Evolutionary conservation across 2,329 filamentous ascomycete species (phyloP).

Genomic region (Chaetomium sp.): DNA sequence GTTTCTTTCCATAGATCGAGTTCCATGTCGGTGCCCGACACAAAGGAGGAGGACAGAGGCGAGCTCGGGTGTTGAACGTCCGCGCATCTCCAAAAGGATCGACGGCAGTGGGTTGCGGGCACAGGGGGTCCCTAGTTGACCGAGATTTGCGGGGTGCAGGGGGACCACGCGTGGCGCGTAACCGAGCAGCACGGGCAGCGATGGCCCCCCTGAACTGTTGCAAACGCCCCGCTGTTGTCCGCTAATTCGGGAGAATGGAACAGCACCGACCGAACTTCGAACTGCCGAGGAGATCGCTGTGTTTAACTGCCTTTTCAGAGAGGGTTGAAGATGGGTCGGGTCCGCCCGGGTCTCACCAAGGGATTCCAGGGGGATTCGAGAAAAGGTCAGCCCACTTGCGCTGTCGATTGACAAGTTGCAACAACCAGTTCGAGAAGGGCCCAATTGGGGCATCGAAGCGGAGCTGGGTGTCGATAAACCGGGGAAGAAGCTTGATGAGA

Average conservation of each 20-base stretch:
- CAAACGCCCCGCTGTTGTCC: neutral
- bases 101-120: neutral
- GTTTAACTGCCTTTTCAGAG: no score
- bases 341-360: no score
- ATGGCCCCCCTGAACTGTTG: neutral
- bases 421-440: no score
- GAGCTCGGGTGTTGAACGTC: conserved; percentile 1
- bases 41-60: neutral
- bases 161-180: conserved; percentile 2
- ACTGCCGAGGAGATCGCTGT: neutral
- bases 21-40: no score
- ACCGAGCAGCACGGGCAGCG: conserved; percentile 8
- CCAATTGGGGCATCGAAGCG: neutral
- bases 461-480: neutral
- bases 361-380: no score
- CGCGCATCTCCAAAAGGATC: neutral
- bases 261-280: neutral
- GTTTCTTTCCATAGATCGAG: no score
- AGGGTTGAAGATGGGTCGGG: no score
- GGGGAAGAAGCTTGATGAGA: conserved; percentile 1
- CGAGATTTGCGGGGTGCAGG: conserved; percentile 20
- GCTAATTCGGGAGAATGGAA: neutral
- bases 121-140: neutral
- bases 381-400: no score
- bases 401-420: no score